phyloP scores from a whole-genome alignment of 2,329 filamentous ascomycete genomes.

The Talaromyces piceae region DNA sequence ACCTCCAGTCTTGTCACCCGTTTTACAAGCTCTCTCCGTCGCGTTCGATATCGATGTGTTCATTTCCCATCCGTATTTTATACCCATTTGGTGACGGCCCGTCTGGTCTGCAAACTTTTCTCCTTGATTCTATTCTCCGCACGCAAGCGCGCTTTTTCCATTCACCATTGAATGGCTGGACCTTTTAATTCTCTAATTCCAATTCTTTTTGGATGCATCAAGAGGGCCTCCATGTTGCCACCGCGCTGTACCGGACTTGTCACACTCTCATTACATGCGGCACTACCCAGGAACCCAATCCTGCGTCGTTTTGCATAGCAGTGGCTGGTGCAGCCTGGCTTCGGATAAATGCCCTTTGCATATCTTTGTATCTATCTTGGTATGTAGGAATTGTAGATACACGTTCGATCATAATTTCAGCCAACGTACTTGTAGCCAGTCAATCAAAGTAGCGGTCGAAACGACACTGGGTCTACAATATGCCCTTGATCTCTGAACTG shows the following conservation, averaged over 20 bases:
- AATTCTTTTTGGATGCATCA: conserved; percentile 8
- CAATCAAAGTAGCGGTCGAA: not conserved
- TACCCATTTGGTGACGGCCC: conserved; percentile 12
- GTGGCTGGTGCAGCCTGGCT: not conserved
- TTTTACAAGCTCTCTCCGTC: not conserved
- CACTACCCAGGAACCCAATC: not conserved
- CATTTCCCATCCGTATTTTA: conserved; percentile 8
- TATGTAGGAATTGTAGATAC: conserved; percentile 4
- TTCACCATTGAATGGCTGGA: conserved; percentile 6
- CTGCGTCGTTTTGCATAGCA: not conserved
- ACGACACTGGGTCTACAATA: no score
- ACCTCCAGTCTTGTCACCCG: not conserved
- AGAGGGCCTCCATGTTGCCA: not conserved
- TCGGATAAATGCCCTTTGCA: not conserved
- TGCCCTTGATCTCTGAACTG: no score
- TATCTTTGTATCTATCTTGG: conserved; percentile 4
- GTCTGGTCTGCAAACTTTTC: conserved; percentile 7
- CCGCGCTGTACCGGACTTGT: not conserved
- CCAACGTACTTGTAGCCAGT: not conserved
- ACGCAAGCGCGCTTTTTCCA: conserved; percentile 3
- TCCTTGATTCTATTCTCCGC: not conserved
- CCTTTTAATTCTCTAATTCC: conserved; percentile 12
- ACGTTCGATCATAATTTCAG: not conserved
- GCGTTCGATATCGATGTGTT: not conserved
- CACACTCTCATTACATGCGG: no score